A percentile compares a stretch with the other conserved stretches of the same genome.
Conservation (phyloP, 1,139 yeast species). For the Blastobotrys proliferans region DNA sequence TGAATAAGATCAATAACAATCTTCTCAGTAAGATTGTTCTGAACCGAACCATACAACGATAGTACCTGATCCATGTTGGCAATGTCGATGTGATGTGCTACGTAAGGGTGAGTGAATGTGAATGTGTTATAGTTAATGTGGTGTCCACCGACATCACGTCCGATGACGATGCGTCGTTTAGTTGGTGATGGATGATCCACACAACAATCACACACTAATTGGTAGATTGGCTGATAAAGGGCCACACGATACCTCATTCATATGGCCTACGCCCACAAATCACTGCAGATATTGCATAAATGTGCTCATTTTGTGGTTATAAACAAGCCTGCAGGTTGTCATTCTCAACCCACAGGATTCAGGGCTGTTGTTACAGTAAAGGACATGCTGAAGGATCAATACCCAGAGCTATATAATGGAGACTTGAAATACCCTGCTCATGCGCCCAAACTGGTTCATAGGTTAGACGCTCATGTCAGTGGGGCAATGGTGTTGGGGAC, state of each 20-base stretch:
- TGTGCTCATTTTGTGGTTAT: slow-evolving; percentile 23
- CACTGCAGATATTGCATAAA: slow-evolving; percentile 14
- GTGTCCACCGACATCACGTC: background rate
- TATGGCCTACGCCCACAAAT: too few species aligned
- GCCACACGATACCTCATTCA: too few species aligned
- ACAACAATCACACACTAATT: too few species aligned
- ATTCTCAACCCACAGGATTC: slow-evolving; percentile 21
- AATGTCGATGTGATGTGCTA: too few species aligned
- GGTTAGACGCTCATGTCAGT: slow-evolving; percentile 29
- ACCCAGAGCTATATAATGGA: slow-evolving; percentile 22
- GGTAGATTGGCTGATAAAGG: too few species aligned
- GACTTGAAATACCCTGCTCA: slow-evolving; percentile 21
- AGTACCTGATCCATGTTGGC: slow-evolving; percentile 22
- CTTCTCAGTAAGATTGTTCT: slow-evolving; percentile 13
- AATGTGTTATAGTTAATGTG: background rate
- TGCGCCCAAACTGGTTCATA: slow-evolving; percentile 29
- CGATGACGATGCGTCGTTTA: background rate
- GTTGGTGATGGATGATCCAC: background rate
- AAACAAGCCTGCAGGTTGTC: slow-evolving; percentile 26
- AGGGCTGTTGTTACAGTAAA: slow-evolving; percentile 10
- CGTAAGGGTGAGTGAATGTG: background rate
- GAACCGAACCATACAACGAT: slow-evolving; percentile 17
- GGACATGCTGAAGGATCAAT: slow-evolving; percentile 17
- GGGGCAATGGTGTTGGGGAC: slow-evolving; percentile 33
- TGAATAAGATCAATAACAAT: slow-evolving; percentile 19